Evolutionary conservation across 2,329 filamentous ascomycete genomes (phyloP), one percentile per base, ranked within the genome.

Genomic region (Hypoxylon sp.): DNA sequence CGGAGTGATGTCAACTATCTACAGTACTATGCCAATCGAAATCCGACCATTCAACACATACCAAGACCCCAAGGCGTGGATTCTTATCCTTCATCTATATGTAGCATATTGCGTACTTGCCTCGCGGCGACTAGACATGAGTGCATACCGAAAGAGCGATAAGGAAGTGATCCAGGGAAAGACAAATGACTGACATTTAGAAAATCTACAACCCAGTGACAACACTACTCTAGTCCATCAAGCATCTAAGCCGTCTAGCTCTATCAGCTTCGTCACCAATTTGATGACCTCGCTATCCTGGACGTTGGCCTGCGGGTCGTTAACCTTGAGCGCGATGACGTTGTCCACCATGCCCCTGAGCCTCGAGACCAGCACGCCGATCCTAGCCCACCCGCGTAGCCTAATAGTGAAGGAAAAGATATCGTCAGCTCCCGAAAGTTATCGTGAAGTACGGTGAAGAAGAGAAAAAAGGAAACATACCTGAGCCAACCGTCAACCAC

Each of bases 401-500:
- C 70, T 73, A 11, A n/a, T 40, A 29, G 10, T 24, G 5, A 5
- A n/a, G n/a, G n/a, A n/a, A n/a, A n/a, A 21, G 7, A 40, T 23
- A 4, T 2, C 8, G 40, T 57, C 5, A 60, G 20, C 15, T 3
- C n/a, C 6, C 13, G 23, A n/a, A 20, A 38, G 13, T 17, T 4
- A 15, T 11, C 11, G 6, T 29, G 26, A 6, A n/a, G 15, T 33
- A n/a, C 10, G 15, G 26, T 6, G 6, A 29, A 29, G 11, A 6
- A 11, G 6, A 11, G 11, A 29, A 11, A 29, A 9, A 10, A 9
- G 5, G 9, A 13, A 20, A 63, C 69, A 8, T 68, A 73, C 71
- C 81, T 75, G 50, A 98, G 79, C 95, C 94, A 98, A 48, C 91
- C 92, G 75, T 98, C 95, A 3, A 99, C 91, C 2, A 97, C 79